Evolutionary conservation across 1,284 basidiomycete species (phyloP).

Genomic region (Tylopilus orsonianus): DNA sequence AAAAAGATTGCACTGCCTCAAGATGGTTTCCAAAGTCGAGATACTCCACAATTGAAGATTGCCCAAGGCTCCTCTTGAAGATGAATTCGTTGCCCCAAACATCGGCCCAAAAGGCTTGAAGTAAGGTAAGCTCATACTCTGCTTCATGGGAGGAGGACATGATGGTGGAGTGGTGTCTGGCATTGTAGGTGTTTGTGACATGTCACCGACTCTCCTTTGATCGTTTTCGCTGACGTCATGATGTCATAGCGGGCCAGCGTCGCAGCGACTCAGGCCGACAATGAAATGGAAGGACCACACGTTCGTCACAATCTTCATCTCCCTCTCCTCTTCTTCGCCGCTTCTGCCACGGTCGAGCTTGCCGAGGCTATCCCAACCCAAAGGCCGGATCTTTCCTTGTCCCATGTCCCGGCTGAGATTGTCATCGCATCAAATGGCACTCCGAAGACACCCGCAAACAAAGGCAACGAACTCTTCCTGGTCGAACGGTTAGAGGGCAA

Average conservation of each 20-base stretch:
- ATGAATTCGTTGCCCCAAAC: background rate
- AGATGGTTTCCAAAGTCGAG: background rate
- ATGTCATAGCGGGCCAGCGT: conserved; percentile 15
- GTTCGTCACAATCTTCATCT: conserved; percentile 2
- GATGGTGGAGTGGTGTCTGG: no score
- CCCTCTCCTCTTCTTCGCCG: background rate
- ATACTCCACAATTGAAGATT: background rate
- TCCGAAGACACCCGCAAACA: conserved; percentile 88
- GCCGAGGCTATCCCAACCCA: background rate
- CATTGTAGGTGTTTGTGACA: no score
- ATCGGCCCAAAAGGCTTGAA: background rate
- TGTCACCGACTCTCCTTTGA: no score
- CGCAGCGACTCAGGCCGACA: background rate
- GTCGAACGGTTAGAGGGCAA: conserved; percentile 54
- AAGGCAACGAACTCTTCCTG: conserved; percentile 86
- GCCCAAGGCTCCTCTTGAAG: background rate
- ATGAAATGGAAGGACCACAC: conserved; percentile 15
- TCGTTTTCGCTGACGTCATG: conserved; percentile 26
- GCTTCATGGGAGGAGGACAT: background rate
- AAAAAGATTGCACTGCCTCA: background rate
- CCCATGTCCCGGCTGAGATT: conserved; percentile 2
- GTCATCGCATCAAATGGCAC: conserved; percentile 37
- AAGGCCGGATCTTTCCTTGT: conserved; percentile 19
- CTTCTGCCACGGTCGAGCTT: conserved; percentile 10
- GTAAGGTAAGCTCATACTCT: background rate